Evolutionary conservation across 2,329 filamentous ascomycete genomes (phyloP).

Genomic region (Pseudocercospora musae): DNA sequence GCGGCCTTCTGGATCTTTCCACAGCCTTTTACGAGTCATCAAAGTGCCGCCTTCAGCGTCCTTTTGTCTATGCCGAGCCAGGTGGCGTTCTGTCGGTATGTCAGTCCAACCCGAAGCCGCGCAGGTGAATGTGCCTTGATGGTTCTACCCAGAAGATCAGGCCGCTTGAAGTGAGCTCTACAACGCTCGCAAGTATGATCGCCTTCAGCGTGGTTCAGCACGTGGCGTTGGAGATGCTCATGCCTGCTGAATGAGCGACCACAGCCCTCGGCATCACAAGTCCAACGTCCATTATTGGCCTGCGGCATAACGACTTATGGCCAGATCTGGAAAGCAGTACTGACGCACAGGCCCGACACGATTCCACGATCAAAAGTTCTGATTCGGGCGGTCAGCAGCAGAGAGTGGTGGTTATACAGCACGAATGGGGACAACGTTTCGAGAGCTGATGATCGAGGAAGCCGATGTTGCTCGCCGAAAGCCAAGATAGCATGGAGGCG

Average conservation of each 20-base stretch:
- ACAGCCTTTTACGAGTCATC: constrained; percentile 55
- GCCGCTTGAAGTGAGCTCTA: constrained; percentile 59
- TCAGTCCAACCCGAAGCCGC: background rate
- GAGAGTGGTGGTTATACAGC: constrained; percentile 7
- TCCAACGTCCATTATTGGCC: constrained; percentile 22
- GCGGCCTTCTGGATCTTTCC: constrained; percentile 53
- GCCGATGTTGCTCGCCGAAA: background rate
- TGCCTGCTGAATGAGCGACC: constrained; percentile 55
- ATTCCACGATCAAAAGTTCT: background rate
- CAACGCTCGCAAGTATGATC: constrained; percentile 58
- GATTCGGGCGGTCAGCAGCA: background rate
- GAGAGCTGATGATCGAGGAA: background rate
- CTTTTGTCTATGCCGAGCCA: constrained; percentile 52
- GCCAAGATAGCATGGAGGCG: background rate
- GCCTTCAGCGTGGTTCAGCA: constrained; percentile 54
- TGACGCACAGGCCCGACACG: background rate
- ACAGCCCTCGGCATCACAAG: constrained; percentile 48
- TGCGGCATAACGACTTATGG: constrained; percentile 8
- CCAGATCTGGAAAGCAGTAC: background rate
- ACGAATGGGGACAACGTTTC: constrained; percentile 4
- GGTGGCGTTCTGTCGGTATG: constrained; percentile 52
- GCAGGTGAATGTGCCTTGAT: constrained; percentile 19
- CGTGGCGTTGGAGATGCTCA: constrained; percentile 58
- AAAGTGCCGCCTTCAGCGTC: constrained; percentile 55
- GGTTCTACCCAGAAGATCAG: constrained; percentile 55